phyloP scores from a whole-genome alignment of 2,329 filamentous ascomycete genomes.

The Tolypocladium cylindrosporum region DNA sequence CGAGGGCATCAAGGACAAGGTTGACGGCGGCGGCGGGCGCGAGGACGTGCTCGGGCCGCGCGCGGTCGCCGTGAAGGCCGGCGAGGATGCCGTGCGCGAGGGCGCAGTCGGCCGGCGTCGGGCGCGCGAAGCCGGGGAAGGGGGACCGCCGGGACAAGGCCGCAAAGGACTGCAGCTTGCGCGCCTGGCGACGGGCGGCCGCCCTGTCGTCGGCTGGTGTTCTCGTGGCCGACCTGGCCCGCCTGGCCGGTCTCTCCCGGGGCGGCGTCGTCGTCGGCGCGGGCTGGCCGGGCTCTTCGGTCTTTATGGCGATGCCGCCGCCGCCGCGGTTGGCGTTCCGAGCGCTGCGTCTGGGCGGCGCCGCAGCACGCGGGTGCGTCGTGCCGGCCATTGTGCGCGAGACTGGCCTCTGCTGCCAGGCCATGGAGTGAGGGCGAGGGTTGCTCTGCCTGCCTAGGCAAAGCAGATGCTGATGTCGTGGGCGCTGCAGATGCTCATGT shows the following conservation, averaged over 20 bases:
- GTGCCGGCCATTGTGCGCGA: neutral
- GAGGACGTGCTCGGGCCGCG: slow-evolving; percentile 50
- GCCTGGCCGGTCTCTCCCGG: too few species aligned
- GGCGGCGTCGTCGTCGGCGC: neutral
- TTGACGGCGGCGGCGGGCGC: slow-evolving; percentile 50
- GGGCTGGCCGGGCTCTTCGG: neutral
- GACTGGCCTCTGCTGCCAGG: neutral
- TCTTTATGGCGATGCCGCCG: neutral
- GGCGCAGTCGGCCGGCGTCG: slow-evolving; percentile 57
- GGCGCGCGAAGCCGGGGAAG: slow-evolving; percentile 56
- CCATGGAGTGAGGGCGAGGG: neutral
- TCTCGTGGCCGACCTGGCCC: neutral
- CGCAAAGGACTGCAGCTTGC: slow-evolving; percentile 32
- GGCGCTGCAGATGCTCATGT: too few species aligned
- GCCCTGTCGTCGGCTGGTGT: slow-evolving; percentile 7
- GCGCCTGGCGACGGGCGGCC: slow-evolving; percentile 21
- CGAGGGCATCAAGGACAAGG: too few species aligned
- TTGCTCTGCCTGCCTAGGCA: neutral
- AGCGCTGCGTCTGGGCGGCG: slow-evolving; percentile 5
- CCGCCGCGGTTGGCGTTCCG: slow-evolving; percentile 2
- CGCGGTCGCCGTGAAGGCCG: slow-evolving; percentile 52
- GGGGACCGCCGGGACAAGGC: slow-evolving; percentile 38
- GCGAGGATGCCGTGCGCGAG: slow-evolving; percentile 58
- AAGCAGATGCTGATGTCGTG: neutral
- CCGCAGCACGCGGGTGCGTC: neutral